phyloP scores from a whole-genome alignment of 345 rosid species.

The Dipteronia dyeriana region DNA sequence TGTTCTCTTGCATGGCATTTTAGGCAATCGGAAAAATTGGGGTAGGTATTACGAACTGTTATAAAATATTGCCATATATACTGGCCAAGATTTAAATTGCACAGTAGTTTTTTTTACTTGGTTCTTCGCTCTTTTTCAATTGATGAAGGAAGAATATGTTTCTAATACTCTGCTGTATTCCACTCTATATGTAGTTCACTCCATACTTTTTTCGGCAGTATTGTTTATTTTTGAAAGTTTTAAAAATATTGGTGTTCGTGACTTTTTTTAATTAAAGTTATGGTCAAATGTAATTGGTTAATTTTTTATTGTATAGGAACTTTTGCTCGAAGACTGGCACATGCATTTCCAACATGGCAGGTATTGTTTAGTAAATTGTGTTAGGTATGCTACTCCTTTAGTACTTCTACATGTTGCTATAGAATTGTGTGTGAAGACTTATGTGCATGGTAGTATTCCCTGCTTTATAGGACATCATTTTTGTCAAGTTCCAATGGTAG shows the following conservation, averaged over 20 bases:
- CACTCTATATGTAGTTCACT: background rate
- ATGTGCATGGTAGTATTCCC: background rate
- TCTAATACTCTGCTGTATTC: background rate
- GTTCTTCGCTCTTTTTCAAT: background rate
- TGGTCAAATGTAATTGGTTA: background rate
- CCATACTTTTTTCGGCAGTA: background rate
- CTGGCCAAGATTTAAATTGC: background rate
- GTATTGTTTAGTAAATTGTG: constrained; percentile 31
- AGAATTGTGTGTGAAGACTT: background rate
- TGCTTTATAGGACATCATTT: background rate
- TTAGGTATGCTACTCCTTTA: background rate
- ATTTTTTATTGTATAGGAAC: constrained; percentile 50
- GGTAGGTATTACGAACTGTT: constrained; percentile 45
- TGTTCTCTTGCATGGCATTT: constrained; percentile 87
- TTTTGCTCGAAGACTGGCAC: constrained; percentile 80
- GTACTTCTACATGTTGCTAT: background rate
- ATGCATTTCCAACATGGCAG: constrained; percentile 96
- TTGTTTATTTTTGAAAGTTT: background rate
- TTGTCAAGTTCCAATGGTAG: background rate
- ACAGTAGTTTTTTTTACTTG: background rate
- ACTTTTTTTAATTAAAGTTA: background rate
- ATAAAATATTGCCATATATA: background rate
- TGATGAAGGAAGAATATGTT: background rate
- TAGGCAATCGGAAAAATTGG: constrained; percentile 93
- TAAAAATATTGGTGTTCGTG: background rate